Conservation (phyloP, 306 rosid genomes). For the Prinsepia uniflora region DNA sequence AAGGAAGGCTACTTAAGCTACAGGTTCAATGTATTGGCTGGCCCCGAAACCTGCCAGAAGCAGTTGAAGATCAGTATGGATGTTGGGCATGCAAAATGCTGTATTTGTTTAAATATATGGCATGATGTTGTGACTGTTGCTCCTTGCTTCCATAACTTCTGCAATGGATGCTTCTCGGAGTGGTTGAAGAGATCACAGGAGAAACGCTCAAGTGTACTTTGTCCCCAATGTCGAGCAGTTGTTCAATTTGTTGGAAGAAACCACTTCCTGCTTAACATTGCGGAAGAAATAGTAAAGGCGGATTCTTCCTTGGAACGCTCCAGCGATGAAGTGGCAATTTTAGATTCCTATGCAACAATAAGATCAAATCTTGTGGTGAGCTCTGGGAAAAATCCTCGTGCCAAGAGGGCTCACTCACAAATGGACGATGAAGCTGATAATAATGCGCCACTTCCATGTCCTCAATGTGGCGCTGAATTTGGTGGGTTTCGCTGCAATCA, state of each 20-base stretch:
- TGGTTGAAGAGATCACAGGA: slow-evolving; percentile 79
- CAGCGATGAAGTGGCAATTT: slow-evolving; percentile 57
- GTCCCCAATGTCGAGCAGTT: slow-evolving; percentile 92
- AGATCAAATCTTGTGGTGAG: slow-evolving; percentile 74
- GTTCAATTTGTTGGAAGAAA: slow-evolving; percentile 88
- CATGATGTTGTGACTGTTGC: slow-evolving; percentile 87
- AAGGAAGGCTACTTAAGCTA: slow-evolving; percentile 63
- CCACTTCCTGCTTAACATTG: slow-evolving; percentile 68
- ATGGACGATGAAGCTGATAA: slow-evolving; percentile 38
- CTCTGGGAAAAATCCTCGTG: slow-evolving; percentile 35
- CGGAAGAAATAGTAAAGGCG: slow-evolving; percentile 58
- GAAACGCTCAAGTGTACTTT: slow-evolving; percentile 61
- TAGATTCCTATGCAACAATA: slow-evolving; percentile 66
- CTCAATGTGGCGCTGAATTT: slow-evolving; percentile 75
- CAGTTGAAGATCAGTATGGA: slow-evolving; percentile 64
- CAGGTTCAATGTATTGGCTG: slow-evolving; percentile 50
- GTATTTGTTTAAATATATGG: slow-evolving; percentile 91
- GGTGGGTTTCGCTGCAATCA: slow-evolving; percentile 62
- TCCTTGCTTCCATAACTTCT: slow-evolving; percentile 92
- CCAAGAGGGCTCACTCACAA: slow-evolving; percentile 49
- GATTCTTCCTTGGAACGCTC: slow-evolving; percentile 76
- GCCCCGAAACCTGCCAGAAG: slow-evolving; percentile 43
- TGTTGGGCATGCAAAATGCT: slow-evolving; percentile 80
- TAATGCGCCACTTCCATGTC: slow-evolving; percentile 50
- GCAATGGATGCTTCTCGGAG: slow-evolving; percentile 97